Evolutionary conservation across 2,329 filamentous ascomycete genomes (phyloP), one percentile per base, ranked within the genome.

Genomic region (Knufia fluminis): DNA sequence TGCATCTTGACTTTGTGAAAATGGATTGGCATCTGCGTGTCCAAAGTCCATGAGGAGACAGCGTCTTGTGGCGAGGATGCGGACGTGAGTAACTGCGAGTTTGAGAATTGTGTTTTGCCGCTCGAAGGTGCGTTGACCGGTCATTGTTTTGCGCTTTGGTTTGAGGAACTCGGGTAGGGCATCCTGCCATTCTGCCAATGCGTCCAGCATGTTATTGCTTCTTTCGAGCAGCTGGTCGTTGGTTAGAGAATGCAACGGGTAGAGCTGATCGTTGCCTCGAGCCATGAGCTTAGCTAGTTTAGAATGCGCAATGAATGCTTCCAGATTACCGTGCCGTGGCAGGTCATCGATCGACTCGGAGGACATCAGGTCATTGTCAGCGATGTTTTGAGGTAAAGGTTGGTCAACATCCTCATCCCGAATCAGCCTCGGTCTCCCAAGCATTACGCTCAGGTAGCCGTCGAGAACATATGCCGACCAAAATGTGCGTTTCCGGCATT

Each of bases 381-480:
- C 77, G 38, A 79, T 68, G 47, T 68, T 67, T 20, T 65, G 61
- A 3, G 79, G 79, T n/a, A 78, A 68, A 2, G 74, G 71, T 50
- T 82, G 79, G 46, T 83, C 79, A 42, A 81, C 78, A 45, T 83
- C 78, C 28, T 81, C 76, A 39, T 83, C 79, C 43, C 80, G 78
- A 22, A 81, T 76, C 12, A 79, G 70, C 6, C 77, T 63, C 1
- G 80, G 80, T 4, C 80, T 68, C 0, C 80, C 80, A 24, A 82
- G 73, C 16, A 81, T 76, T n/a, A 80, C 76, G 20, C 77, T 76
- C 1, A 83, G 65, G 49, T 82, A 82, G 45, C 77, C 79, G 58
- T 84, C 79, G 1, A 83, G 63, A 0, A 74, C 76, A 57, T 83
- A 83, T 0, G 76, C 73, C 2, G 73, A 74, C 80, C 80, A 83